These are phyloP conservation scores for Sporobolomyces roseus DNA, from an alignment of 768 basidiomycete species.

Conservation along the genomic window DNA sequence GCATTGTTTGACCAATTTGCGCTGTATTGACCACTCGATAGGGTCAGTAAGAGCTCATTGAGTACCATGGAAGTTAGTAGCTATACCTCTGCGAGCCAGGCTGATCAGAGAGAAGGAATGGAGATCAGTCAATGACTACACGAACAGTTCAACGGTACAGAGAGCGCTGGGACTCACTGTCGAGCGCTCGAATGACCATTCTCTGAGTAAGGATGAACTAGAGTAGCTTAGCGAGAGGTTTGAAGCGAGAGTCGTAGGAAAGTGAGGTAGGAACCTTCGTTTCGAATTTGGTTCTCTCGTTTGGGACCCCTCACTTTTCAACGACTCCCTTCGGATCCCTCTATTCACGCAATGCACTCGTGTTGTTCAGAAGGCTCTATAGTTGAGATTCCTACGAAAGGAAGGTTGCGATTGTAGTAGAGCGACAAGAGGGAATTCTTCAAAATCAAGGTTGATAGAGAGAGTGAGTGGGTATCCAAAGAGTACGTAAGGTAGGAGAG, in stretches of 20 bases:
- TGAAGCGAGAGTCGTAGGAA: neutral
- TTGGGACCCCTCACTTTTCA: no score
- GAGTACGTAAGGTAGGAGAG: neutral
- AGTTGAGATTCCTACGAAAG: no score
- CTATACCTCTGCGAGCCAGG: constrained; percentile 36
- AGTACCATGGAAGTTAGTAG: neutral
- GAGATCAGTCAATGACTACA: constrained; percentile 7
- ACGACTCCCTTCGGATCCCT: no score
- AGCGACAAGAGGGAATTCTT: neutral
- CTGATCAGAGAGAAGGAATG: constrained; percentile 3
- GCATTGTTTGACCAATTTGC: constrained; percentile 78
- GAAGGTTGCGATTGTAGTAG: no score
- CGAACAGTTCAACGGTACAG: neutral
- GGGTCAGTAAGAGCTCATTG: neutral
- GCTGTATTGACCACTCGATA: constrained; percentile 45
- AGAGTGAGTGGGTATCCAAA: neutral
- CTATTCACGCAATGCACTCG: no score
- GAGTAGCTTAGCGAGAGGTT: no score
- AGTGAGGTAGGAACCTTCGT: no score
- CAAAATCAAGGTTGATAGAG: neutral
- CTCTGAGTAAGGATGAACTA: neutral
- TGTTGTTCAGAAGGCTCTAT: no score
- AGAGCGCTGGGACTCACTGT: constrained; percentile 14
- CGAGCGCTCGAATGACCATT: constrained; percentile 25
- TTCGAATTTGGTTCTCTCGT: no score